Percentiles rank a stretch among this genome's conserved stretches.
These are phyloP conservation scores for Salix suchowensis DNA, from an alignment of 345 rosid species.

Conservation along the genomic window DNA sequence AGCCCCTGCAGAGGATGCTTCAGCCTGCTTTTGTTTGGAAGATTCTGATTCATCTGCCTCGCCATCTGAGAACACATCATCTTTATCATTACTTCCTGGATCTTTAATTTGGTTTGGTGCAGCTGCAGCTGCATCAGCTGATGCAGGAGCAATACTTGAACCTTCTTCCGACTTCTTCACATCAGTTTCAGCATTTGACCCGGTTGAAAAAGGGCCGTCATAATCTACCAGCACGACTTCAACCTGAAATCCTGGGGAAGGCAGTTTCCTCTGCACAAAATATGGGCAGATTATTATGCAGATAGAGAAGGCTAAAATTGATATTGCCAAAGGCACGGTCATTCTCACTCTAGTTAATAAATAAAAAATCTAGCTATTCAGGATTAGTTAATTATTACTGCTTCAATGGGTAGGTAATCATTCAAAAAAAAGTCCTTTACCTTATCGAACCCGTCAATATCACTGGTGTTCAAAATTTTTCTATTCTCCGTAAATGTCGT, in stretches of 20 bases:
- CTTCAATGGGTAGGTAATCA: background rate
- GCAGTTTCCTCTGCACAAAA: slow-evolving; percentile 63
- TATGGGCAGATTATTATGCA: background rate
- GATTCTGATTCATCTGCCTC: slow-evolving; percentile 58
- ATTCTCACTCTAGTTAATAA: background rate
- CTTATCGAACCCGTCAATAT: slow-evolving; percentile 91
- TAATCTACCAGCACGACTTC: slow-evolving; percentile 48
- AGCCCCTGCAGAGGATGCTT: slow-evolving; percentile 27
- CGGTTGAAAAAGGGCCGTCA: slow-evolving; percentile 28
- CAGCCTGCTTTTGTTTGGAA: slow-evolving; percentile 30
- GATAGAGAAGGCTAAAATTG: background rate
- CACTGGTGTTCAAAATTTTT: slow-evolving; percentile 53
- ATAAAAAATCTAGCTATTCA: background rate
- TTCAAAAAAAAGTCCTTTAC: slow-evolving; percentile 16
- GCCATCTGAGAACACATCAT: slow-evolving; percentile 76
- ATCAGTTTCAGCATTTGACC: slow-evolving; percentile 28
- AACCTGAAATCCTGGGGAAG: slow-evolving; percentile 86
- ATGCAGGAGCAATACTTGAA: slow-evolving; percentile 31
- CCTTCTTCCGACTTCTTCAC: slow-evolving; percentile 38
- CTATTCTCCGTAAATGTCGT: slow-evolving; percentile 81
- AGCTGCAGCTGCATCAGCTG: slow-evolving; percentile 26
- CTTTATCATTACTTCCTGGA: slow-evolving; percentile 45
- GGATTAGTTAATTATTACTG: background rate
- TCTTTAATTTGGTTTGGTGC: slow-evolving; percentile 40
- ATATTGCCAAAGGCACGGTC: background rate